Conservation (phyloP, 352 stramenopile species). For the Blastocystis sp. region DNA sequence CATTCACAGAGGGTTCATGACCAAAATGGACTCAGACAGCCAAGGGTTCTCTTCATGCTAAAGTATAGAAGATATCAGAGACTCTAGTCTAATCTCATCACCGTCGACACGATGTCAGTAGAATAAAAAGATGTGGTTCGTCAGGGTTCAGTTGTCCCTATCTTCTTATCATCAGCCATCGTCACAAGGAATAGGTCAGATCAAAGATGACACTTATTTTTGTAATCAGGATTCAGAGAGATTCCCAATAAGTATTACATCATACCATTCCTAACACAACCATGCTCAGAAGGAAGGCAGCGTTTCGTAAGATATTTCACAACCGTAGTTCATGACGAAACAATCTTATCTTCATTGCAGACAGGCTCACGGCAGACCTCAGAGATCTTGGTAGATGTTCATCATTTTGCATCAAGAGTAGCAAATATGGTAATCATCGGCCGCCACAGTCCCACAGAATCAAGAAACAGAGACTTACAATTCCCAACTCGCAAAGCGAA, state of each 20-base stretch:
- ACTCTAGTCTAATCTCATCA: conserved; percentile 65
- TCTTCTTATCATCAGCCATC: conserved; percentile 62
- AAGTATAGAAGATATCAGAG: conserved; percentile 42
- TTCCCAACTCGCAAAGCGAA: neutral
- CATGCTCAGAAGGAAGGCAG: conserved; percentile 63
- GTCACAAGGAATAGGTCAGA: conserved; percentile 43
- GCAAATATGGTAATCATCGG: conserved; percentile 69
- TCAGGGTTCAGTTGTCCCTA: conserved; percentile 69
- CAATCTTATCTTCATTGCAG: conserved; percentile 56
- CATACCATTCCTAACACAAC: neutral
- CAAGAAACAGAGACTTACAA: neutral
- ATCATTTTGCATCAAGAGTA: conserved; percentile 68
- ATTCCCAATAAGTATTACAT: conserved; percentile 70
- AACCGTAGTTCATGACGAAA: conserved; percentile 44
- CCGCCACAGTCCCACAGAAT: neutral
- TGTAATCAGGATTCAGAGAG: conserved; percentile 70
- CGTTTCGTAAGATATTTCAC: conserved; percentile 56
- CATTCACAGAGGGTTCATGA: neutral
- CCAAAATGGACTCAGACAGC: conserved; percentile 29
- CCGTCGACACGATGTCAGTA: conserved; percentile 50
- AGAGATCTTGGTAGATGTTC: conserved; percentile 65
- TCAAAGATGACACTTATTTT: conserved; percentile 70
- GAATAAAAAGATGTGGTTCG: conserved; percentile 59
- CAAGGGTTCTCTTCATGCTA: conserved; percentile 29
- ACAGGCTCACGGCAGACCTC: conserved; percentile 30